These are phyloP conservation scores for Talaromyces islandicus DNA, from an alignment of 2,329 filamentous ascomycete species.

Conservation along the genomic window DNA sequence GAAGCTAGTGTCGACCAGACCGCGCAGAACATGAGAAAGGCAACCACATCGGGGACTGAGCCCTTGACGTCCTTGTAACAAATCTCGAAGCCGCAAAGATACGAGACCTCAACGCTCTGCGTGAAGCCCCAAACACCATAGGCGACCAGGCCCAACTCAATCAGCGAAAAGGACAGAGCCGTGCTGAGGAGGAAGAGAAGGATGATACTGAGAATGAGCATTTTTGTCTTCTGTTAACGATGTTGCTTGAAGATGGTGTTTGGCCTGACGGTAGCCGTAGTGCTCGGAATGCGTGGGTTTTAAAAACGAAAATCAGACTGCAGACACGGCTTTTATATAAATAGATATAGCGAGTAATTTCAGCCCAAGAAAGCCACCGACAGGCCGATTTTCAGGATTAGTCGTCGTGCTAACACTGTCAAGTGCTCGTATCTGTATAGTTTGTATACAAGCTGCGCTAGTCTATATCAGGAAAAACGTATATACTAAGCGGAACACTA, in stretches of 20 bases:
- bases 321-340: not conserved
- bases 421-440: not conserved
- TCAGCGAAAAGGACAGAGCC: slow-evolving; percentile 19
- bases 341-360: not conserved
- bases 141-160: slow-evolving; percentile 23
- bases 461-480: not conserved
- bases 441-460: not conserved
- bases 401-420: not conserved
- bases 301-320: not conserved
- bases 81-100: slow-evolving; percentile 4
- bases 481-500: not conserved
- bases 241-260: not conserved
- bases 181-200: slow-evolving; percentile 20
- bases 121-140: slow-evolving; percentile 13
- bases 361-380: not conserved
- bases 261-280: not conserved
- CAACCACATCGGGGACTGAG: slow-evolving; percentile 16
- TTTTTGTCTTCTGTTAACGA: not conserved
- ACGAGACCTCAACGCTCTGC: not conserved
- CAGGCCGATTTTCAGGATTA: not conserved
- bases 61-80: slow-evolving; percentile 12
- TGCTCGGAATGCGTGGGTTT: not conserved
- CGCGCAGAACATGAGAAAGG: slow-evolving; percentile 20
- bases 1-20: slow-evolving; percentile 22
- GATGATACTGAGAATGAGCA: slow-evolving; percentile 16